phyloP scores from a whole-genome alignment of 2,329 filamentous ascomycete species.

The Didymella lethalis region DNA sequence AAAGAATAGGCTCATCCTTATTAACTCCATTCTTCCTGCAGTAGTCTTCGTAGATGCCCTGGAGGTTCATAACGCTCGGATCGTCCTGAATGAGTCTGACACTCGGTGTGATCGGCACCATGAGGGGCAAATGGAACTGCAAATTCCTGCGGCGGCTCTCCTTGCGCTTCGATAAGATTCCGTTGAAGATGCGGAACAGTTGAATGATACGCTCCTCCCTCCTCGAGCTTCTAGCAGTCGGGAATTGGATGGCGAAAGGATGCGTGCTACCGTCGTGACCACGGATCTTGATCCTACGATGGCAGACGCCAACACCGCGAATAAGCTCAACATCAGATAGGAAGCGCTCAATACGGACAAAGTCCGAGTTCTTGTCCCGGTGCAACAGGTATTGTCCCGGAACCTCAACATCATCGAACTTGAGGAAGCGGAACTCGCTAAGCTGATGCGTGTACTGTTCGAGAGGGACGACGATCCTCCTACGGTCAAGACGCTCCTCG shows the following conservation, averaged over 20 bases:
- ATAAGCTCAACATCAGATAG: slow-evolving; percentile 93
- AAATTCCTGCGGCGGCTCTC: slow-evolving; percentile 92
- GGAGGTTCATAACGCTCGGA: slow-evolving; percentile 89
- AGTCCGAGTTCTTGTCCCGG: slow-evolving; percentile 99
- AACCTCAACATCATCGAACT: slow-evolving; percentile 98
- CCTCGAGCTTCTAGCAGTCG: slow-evolving; percentile 87
- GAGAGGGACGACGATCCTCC: slow-evolving; percentile 74
- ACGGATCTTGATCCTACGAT: slow-evolving; percentile 91
- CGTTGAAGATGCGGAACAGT: slow-evolving; percentile 97
- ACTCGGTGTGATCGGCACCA: slow-evolving; percentile 93
- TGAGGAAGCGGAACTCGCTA: slow-evolving; percentile 95
- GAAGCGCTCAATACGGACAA: slow-evolving; percentile 96
- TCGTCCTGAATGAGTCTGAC: slow-evolving; percentile 97
- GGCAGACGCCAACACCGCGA: slow-evolving; percentile 87
- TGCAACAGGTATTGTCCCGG: slow-evolving; percentile 97
- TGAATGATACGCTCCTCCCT: slow-evolving; percentile 95
- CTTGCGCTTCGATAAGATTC: slow-evolving; percentile 88
- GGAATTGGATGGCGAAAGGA: slow-evolving; percentile 95
- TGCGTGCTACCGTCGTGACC: slow-evolving; percentile 98
- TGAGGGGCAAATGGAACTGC: slow-evolving; percentile 93
- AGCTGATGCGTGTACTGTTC: slow-evolving; percentile 89
- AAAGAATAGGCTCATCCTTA: slow-evolving; percentile 95
- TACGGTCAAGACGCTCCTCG: slow-evolving; percentile 93
- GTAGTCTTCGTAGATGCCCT: slow-evolving; percentile 95
- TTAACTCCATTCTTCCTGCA: slow-evolving; percentile 85